These are phyloP conservation scores for Clavispora fructus DNA, from an alignment of 805 yeast species.

Conservation along the genomic window DNA sequence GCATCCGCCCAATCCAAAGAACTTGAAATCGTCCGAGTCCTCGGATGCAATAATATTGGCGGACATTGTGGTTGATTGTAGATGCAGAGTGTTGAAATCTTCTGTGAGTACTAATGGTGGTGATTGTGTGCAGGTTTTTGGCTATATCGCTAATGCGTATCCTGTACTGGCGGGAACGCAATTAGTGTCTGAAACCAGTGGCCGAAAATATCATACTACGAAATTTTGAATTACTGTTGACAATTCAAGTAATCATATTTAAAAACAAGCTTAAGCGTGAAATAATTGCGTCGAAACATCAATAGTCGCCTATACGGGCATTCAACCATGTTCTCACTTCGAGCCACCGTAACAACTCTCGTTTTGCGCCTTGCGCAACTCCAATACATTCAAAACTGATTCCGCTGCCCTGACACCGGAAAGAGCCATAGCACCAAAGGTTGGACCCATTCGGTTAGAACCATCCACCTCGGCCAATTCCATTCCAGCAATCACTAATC, in stretches of 20 bases:
- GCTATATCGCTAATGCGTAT: no score
- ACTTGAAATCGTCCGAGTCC: conserved; percentile 45
- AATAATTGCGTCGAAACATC: not conserved
- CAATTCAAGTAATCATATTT: no score
- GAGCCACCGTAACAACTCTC: conserved; percentile 14
- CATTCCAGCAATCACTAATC: conserved; percentile 70
- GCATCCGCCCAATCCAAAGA: conserved; percentile 95
- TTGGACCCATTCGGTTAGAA: conserved; percentile 79
- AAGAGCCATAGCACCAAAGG: conserved; percentile 76
- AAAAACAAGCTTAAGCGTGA: not conserved
- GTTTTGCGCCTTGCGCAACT: conserved; percentile 33
- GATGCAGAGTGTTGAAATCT: not conserved
- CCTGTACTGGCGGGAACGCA: no score
- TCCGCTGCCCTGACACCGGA: conserved; percentile 80
- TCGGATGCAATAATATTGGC: conserved; percentile 14
- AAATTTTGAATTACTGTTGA: no score
- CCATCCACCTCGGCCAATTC: conserved; percentile 76
- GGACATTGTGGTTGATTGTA: conserved; percentile 4
- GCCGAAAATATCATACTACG: no score
- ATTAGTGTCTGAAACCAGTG: no score
- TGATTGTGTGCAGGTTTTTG: not conserved
- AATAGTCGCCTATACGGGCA: not conserved
- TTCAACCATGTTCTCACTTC: not conserved
- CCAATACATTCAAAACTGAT: conserved; percentile 34
- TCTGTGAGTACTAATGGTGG: not conserved